Evolutionary conservation across 805 yeast species (phyloP), one percentile per base, ranked within the genome.

Genomic region (Metschnikowia vanudenii): DNA sequence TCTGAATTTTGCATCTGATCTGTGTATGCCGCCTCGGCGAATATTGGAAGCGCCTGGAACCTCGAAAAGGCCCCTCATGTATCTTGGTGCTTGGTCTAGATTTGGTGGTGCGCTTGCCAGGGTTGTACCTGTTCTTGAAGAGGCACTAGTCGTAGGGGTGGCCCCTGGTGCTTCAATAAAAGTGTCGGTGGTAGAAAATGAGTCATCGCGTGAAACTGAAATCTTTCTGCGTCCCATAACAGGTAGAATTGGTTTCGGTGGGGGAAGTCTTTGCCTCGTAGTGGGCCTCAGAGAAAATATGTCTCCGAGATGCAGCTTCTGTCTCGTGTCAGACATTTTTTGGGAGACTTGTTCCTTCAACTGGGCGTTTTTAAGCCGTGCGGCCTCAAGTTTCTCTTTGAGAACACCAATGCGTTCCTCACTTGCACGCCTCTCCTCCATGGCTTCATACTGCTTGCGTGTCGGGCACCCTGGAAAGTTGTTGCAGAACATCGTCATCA

Each of bases 401-500:
- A 69, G 57, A 18, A 39, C 58, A 5, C 32, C 45, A 12, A 68
- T 57, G 19, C 65, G 55, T 47, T 54, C 43, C 59, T 60, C 18
- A 56, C 41, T 41, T 31, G 59, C 54, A 39, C 58, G 57, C 30
- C 56, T 53, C 19, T 47, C 51, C 50, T 62, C 59, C 24, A 63
- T 56, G 45, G 61, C 60, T 39, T 69, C 71, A 63, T 66, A 65
- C 19, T 59, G 64, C 19, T 60, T 63, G 41, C 56, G 57, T 11
- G 70, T 62, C 10, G 75, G 75, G 39, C 69, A 60, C 1, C 69
- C 70, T 1, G 73, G 74, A 56, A 87, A 87, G 58, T 86, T 90
- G 22, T 85, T 85, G 65, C 96, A 87, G 84, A 94, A 89, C 51
- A 95, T 91, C 58, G 90, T 88, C 64, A 88, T 81, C 60, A 85